phyloP scores from a whole-genome alignment of 345 rosid species.

The Euclidium syriacum region DNA sequence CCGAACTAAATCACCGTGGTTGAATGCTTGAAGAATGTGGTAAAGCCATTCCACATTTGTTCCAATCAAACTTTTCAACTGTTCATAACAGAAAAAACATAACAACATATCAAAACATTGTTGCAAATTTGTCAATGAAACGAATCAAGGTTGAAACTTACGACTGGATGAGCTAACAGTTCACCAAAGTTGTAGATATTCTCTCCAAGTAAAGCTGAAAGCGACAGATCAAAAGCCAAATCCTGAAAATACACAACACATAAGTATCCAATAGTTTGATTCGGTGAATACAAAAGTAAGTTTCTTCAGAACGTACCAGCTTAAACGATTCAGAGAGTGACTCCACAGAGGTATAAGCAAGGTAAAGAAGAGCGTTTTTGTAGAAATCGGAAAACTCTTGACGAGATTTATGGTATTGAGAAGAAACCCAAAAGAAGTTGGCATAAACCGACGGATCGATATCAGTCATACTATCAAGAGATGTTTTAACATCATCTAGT shows the following conservation, averaged over 20 bases:
- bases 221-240: slow-evolving; percentile 92
- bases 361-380: slow-evolving; percentile 33
- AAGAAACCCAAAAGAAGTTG: slow-evolving; percentile 87
- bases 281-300: not conserved
- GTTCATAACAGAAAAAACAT: slow-evolving; percentile 21
- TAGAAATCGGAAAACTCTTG: slow-evolving; percentile 37
- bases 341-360: slow-evolving; percentile 36
- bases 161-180: slow-evolving; percentile 96
- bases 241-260: slow-evolving; percentile 59
- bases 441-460: slow-evolving; percentile 97
- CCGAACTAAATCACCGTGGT: slow-evolving; percentile 72
- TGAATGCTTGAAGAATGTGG: slow-evolving; percentile 90
- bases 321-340: slow-evolving; percentile 34
- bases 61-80: slow-evolving; percentile 84
- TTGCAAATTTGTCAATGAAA: not conserved
- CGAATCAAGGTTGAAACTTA: slow-evolving; percentile 30
- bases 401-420: slow-evolving; percentile 46
- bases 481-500: slow-evolving; percentile 76
- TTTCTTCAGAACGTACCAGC: slow-evolving; percentile 18
- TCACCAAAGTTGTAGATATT: slow-evolving; percentile 97
- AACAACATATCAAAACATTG: no score
- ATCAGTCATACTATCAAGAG: slow-evolving; percentile 90
- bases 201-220: slow-evolving; percentile 94
- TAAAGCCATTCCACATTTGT: slow-evolving; percentile 93
- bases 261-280: not conserved